Conservation (phyloP, 2,329 filamentous ascomycete species). For the Fusarium sarcochroum region DNA sequence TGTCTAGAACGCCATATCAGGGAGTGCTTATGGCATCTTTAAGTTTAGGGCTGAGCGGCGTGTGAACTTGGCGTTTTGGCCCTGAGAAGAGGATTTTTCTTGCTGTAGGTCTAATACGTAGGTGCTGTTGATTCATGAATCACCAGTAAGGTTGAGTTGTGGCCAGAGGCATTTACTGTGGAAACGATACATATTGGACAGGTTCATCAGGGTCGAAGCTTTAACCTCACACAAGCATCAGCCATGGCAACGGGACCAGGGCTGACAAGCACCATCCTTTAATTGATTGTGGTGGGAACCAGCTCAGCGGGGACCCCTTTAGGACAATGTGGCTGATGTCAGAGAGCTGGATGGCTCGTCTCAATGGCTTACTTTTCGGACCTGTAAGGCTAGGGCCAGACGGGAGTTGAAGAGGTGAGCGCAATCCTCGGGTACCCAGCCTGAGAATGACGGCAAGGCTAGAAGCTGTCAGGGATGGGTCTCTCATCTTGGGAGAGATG, state of each 20-base stretch:
- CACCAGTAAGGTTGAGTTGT: too few relatives aligned
- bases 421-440: constrained; percentile 8
- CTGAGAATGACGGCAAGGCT: constrained; percentile 7
- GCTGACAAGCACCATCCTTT: constrained; percentile 32
- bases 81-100: constrained; percentile 8
- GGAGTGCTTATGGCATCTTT: constrained; percentile 12
- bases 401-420: neutral
- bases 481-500: constrained; percentile 16
- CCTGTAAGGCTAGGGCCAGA: neutral
- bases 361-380: constrained; percentile 4
- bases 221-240: constrained; percentile 25
- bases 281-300: constrained; percentile 42
- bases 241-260: constrained; percentile 15
- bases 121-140: neutral
- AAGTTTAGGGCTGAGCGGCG: constrained; percentile 33
- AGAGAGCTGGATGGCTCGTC: constrained; percentile 47
- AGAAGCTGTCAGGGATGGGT: constrained; percentile 10
- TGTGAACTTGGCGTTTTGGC: constrained; percentile 14
- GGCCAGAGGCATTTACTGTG: neutral
- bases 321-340: constrained; percentile 49
- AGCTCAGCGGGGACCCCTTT: constrained; percentile 26
- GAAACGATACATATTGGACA: neutral
- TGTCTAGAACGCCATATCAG: constrained; percentile 23
- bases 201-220: neutral
- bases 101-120: neutral